phyloP scores from a whole-genome alignment of 1,284 basidiomycete genomes.

The Heterobasidion irregulare region DNA sequence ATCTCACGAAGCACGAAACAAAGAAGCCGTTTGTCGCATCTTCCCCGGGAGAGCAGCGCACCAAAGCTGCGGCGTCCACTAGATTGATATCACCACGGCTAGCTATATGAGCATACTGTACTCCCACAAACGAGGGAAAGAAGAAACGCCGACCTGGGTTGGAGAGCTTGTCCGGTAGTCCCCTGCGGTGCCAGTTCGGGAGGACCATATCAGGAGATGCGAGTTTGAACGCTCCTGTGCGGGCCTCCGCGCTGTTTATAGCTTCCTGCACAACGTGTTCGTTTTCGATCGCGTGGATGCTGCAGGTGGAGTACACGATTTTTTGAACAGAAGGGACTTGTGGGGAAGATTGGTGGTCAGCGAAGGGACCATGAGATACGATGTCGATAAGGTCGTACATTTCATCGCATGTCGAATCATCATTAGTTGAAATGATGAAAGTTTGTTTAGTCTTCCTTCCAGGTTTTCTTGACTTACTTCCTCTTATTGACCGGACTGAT shows the following conservation, averaged over 20 bases:
- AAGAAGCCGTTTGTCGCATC: constrained; percentile 95
- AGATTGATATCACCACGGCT: neutral
- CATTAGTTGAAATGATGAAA: constrained; percentile 83
- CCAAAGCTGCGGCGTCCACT: constrained; percentile 60
- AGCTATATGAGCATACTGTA: constrained; percentile 3
- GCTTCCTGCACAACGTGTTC: constrained; percentile 76
- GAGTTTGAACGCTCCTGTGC: constrained; percentile 50
- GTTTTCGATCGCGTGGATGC: constrained; percentile 86
- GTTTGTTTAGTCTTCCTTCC: constrained; percentile 69
- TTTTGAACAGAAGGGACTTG: constrained; percentile 52
- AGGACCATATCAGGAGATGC: constrained; percentile 61
- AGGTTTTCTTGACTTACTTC: constrained; percentile 40
- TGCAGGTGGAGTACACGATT: constrained; percentile 97
- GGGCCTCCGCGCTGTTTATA: constrained; percentile 63
- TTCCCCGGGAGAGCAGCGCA: constrained; percentile 81
- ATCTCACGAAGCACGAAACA: constrained; percentile 72
- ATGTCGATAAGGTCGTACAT: constrained; percentile 40
- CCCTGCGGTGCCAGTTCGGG: constrained; percentile 75
- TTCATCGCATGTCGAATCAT: constrained; percentile 96
- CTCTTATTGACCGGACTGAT: constrained; percentile 21
- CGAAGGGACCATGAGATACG: neutral
- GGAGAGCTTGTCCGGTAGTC: constrained; percentile 55
- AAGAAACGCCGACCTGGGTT: constrained; percentile 27
- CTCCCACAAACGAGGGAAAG: neutral
- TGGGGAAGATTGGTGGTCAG: constrained; percentile 10